phyloP scores from a whole-genome alignment of 306 rosid species.

The Cucurbita ficifolia region DNA sequence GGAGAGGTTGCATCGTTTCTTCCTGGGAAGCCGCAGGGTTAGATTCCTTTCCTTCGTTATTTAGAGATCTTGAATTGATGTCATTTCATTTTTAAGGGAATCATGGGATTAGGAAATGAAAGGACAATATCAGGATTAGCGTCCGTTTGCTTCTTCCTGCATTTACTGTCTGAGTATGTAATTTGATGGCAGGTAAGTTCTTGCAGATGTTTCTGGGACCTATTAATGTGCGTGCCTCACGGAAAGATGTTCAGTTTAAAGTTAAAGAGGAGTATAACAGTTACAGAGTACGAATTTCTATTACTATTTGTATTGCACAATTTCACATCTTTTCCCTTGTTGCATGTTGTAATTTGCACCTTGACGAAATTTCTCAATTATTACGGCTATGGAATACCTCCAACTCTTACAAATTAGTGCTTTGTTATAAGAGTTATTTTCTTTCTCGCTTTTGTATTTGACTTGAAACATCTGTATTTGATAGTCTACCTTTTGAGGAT shows the following conservation, averaged over 20 bases:
- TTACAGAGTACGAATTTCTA: conserved; percentile 46
- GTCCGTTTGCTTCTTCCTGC: background rate
- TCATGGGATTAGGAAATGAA: no score
- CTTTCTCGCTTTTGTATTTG: background rate
- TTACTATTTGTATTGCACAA: background rate
- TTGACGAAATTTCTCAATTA: background rate
- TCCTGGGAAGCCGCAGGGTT: conserved; percentile 72
- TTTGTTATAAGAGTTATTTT: background rate
- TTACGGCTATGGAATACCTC: background rate
- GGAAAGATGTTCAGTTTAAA: conserved; percentile 80
- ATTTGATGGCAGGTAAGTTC: conserved; percentile 39
- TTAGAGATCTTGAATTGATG: background rate
- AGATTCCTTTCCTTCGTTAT: background rate
- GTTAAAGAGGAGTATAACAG: conserved; percentile 96
- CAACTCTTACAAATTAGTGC: background rate
- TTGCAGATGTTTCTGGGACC: conserved; percentile 94
- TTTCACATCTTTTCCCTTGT: background rate
- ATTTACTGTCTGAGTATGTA: background rate
- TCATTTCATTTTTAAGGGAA: background rate
- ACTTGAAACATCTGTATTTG: background rate
- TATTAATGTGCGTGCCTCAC: conserved; percentile 73
- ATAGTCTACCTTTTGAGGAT: background rate
- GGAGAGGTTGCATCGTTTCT: conserved; percentile 77
- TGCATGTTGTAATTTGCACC: background rate
- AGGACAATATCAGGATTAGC: background rate